phyloP scores from a whole-genome alignment of 164 flowering plant species.

The Macadamia integrifolia region DNA sequence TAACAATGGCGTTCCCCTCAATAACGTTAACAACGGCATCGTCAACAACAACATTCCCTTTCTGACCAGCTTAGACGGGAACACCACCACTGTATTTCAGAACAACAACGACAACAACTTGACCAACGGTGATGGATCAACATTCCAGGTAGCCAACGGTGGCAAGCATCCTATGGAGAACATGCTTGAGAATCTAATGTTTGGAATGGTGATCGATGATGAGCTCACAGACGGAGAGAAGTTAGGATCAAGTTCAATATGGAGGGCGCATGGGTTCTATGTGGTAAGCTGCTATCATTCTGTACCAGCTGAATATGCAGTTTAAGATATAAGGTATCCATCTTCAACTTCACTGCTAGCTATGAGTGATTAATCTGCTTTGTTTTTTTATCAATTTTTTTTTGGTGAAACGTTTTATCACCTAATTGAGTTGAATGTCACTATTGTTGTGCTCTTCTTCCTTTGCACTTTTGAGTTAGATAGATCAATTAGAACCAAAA shows the following conservation, averaged over 20 bases:
- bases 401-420: no score
- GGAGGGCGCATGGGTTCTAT: constrained; percentile 71
- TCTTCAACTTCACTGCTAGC: no score
- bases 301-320: no score
- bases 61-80: constrained; percentile 27
- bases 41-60: constrained; percentile 24
- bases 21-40: constrained; percentile 40
- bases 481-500: no score
- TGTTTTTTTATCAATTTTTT: no score
- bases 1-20: constrained; percentile 42
- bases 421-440: no score
- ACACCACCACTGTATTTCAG: constrained; percentile 5
- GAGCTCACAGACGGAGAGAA: constrained; percentile 62
- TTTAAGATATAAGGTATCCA: no score
- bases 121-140: constrained; percentile 13
- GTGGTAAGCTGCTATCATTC: constrained; percentile 32
- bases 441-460: no score
- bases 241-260: constrained; percentile 49
- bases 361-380: no score
- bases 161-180: constrained; percentile 43
- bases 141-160: constrained; percentile 28
- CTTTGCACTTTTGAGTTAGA: no score
- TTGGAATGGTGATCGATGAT: constrained; percentile 66
- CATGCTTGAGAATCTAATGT: constrained; percentile 42
- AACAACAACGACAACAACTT: constrained; percentile 15